Conservation (phyloP, 805 yeast species). For the Sugiyamaella lignohabitans region DNA sequence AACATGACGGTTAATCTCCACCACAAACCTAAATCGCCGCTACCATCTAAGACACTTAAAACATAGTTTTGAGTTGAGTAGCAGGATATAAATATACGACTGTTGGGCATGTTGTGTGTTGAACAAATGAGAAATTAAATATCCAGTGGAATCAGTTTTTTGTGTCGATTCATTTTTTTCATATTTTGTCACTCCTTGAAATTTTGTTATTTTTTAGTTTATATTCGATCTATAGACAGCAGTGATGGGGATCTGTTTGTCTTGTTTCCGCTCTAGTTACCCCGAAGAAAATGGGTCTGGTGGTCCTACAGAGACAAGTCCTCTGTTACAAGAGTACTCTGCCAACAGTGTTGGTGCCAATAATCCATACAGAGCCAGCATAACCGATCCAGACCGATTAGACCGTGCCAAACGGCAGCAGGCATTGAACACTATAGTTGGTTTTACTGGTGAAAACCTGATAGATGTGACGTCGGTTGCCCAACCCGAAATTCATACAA, state of each 20-base stretch:
- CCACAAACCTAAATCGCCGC: too few species aligned
- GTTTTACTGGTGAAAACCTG: conserved; percentile 18
- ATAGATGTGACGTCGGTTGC: conserved; percentile 20
- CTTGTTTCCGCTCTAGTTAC: conserved; percentile 11
- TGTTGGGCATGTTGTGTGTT: too few species aligned
- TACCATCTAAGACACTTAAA: too few species aligned
- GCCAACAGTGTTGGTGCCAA: conserved; percentile 2
- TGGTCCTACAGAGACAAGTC: conserved; percentile 8
- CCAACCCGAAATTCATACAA: conserved; percentile 15
- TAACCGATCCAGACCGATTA: neutral
- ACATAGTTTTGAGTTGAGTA: too few species aligned
- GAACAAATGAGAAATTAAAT: too few species aligned
- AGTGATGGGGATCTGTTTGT: conserved; percentile 20
- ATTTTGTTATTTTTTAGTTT: too few species aligned
- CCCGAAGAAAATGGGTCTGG: conserved; percentile 6
- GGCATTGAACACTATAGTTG: conserved; percentile 15
- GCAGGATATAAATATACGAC: too few species aligned
- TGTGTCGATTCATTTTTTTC: too few species aligned
- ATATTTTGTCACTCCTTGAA: too few species aligned
- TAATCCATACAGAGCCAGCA: neutral
- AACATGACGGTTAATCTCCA: too few species aligned
- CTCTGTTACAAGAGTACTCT: conserved; percentile 10
- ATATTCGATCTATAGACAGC: too few species aligned
- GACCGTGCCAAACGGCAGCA: conserved; percentile 9
- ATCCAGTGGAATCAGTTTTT: too few species aligned